A percentile compares a stretch with the other conserved stretches of the same genome.
Conservation (phyloP, 345 rosid species). For the Fremontodendron californicum region DNA sequence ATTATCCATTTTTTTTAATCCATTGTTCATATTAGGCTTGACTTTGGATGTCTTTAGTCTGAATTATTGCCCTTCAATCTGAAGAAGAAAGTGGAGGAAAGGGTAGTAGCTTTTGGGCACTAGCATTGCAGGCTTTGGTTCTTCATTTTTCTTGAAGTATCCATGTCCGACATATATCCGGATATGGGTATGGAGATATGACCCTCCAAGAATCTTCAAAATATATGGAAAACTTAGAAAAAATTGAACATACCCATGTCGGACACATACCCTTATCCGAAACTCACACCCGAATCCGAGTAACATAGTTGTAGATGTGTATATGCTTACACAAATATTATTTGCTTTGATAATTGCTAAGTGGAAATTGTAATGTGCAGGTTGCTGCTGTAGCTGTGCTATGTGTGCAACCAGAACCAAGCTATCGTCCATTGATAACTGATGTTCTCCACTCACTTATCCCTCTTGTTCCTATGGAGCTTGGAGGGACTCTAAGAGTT, state of each 20-base stretch:
- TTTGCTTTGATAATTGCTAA: not conserved
- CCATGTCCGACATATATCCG: too few species aligned
- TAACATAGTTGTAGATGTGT: too few species aligned
- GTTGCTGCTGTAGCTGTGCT: conserved; percentile 94
- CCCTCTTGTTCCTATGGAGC: conserved; percentile 76
- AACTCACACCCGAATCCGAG: too few species aligned
- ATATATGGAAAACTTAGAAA: too few species aligned
- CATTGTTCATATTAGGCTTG: not conserved
- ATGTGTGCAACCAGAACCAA: conserved; percentile 91
- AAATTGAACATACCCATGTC: too few species aligned
- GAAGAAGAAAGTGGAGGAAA: not conserved
- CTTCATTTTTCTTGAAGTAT: too few species aligned
- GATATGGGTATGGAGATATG: too few species aligned
- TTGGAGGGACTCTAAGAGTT: conserved; percentile 77
- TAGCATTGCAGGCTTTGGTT: not conserved
- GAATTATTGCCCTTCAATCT: not conserved
- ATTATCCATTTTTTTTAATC: not conserved
- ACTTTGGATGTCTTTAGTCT: not conserved
- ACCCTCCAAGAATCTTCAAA: too few species aligned
- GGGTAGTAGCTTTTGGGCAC: not conserved
- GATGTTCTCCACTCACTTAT: conserved; percentile 88
- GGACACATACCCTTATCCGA: too few species aligned
- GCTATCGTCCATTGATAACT: conserved; percentile 81
- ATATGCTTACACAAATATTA: not conserved
- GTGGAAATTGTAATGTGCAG: conserved; percentile 36